Base-by-base conservation (phyloP, 1,139 yeast genomes). In the Taphrina wiesneri region DNA sequence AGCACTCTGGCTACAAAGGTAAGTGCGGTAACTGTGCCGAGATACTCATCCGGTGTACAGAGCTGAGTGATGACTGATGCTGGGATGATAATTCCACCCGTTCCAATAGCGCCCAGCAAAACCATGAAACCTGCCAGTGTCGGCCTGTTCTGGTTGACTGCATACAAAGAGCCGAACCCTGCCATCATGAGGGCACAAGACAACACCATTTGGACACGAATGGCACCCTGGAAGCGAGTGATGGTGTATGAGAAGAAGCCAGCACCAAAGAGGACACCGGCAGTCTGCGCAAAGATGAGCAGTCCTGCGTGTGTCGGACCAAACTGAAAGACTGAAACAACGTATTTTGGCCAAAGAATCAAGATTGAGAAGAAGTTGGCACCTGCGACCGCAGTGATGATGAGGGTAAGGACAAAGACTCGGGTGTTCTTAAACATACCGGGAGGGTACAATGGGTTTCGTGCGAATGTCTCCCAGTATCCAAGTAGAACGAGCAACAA, bases 351-450 rank as follows among this genome's bases (percentile, higher is more conserved):
- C 57, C 64, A 49, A 9, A 60, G 57, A 28, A 60, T 60, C 39
- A 60, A 46, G 36, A 60, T 51, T 7, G 64, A 39, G 57, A 60
- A 60, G 64, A 60, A 60, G 43, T 60, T 60, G 17, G 64, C 64
- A 51, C 64, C 64, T 6, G 64, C 64, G 19, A 60, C 57, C n/a
- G 57, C 57, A 19, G 64, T 60, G 21, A 60, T 60, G 57, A 60
- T 32, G 41, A 60, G 64, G 9, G 64, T 60, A n/a, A 60, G 57
- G 11, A 53, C 56, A 39, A 60, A 60, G 19, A 60, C 64, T n/a
- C 52, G 49, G 3, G 64, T 53, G 36, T 60, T 60, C 43, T 60
- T 60, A 41, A 60, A 60, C 64, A 60, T 60, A 19, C 64, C 64
- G 5, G 64, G 64, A 2, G 64, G 64, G 43, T 49, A 60, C 39